Base-by-base conservation (phyloP, 495 filamentous ascomycete genomes). In the Xylaria nigripes region DNA sequence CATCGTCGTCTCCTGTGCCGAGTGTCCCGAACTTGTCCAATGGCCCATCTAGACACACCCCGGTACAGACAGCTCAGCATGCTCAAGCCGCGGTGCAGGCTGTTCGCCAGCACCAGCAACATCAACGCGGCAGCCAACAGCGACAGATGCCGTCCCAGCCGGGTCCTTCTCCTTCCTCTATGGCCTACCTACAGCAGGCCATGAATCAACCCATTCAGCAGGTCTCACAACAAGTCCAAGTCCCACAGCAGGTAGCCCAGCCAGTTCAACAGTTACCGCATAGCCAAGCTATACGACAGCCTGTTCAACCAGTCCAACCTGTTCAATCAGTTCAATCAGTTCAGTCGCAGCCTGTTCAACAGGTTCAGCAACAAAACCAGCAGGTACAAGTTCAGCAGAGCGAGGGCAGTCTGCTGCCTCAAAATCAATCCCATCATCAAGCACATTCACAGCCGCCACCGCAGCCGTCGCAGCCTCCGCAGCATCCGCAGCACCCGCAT, bases 51-150 rank as follows among this genome's bases (percentile, higher is more conserved):
- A 61, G 72, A 44, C 68, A 69, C 44, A 56, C 69, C 25, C 62
- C 62, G 34, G 42, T 57, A 30, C 70, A 71, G 57, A 50, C 60
- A 25, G 62, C 53, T 54, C 73, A 61, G 66, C 72, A 56, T 67
- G 71, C 44, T 61, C 73, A 55, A 64, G 70, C 53, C 60, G 67
- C 61, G 55, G 68, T 55, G 52, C 66, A 38, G 61, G 70, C n/a
- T 45, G 70, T 42, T 48, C 70, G 45, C 61, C 61, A 64, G 48
- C 58, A 58, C 23, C 51, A 56, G 54, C 68, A 68, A n/a, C 62
- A 63, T 23, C 63, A 61, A 13, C 42, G 45, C 34, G 32, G 51
- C 8, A 57, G 61, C 45, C 69, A 71, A 44, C 62, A 61, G 45
- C 64, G 64, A 8, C 61, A 61, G 54, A 62, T 68, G 61, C 62